A percentile compares a stretch with the other conserved stretches of the same genome.
Evolutionary conservation across 768 basidiomycete genomes (phyloP).

Genomic region (Boletus eberwhitei): DNA sequence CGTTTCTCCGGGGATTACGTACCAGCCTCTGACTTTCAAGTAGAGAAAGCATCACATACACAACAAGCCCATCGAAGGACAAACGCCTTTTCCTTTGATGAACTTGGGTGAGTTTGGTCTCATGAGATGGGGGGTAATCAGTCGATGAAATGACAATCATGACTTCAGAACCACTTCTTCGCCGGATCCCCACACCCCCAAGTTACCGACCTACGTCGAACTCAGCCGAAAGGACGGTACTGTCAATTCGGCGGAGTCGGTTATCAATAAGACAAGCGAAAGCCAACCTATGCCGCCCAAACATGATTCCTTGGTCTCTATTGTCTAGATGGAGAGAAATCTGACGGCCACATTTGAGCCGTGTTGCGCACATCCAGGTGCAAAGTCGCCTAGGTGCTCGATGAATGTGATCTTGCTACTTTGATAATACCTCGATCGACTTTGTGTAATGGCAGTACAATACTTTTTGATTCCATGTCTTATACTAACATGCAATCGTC

Average conservation of each 20-base stretch:
- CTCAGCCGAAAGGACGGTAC: conserved; percentile 4
- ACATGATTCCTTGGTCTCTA: neutral
- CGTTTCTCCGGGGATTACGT: neutral
- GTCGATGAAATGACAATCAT: neutral
- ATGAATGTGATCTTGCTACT: neutral
- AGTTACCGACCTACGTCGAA: conserved; percentile 18
- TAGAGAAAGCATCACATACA: conserved; percentile 14
- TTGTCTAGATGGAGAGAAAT: conserved; percentile 7
- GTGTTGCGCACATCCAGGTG: neutral
- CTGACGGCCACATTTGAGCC: neutral
- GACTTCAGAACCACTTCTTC: conserved; percentile 11
- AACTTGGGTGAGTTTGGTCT: conserved; percentile 12
- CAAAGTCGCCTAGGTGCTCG: neutral
- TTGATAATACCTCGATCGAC: neutral
- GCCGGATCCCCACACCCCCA: conserved; percentile 5
- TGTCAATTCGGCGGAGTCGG: conserved; percentile 4
- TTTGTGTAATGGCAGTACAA: conserved; percentile 4
- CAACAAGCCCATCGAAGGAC: conserved; percentile 11
- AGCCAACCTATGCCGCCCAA: neutral
- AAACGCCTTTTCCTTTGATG: conserved; percentile 17
- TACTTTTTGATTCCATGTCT: conserved; percentile 12
- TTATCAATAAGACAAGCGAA: conserved; percentile 5
- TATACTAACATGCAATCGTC: neutral
- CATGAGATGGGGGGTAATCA: neutral
- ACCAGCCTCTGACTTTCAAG: neutral